Base-by-base conservation (phyloP, 345 rosid genomes). In the Barbarea vulgaris region DNA sequence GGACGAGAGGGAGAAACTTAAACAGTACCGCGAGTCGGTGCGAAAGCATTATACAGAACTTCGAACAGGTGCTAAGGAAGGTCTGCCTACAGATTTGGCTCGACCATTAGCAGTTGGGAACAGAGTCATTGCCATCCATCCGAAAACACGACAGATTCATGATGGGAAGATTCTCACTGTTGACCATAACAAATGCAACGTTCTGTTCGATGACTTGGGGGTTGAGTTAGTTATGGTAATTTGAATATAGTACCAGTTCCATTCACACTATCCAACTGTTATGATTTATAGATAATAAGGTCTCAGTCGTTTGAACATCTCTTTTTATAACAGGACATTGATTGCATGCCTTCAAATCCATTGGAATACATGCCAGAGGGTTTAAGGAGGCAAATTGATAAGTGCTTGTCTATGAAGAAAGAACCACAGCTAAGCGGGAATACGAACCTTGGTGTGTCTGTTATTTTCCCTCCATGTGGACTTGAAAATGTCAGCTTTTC, bases 261-360 rank as follows among this genome's bases (percentile, higher is more conserved):
- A 57, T 50, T 39, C 30, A 28, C 62, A 77, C 52, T 15, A 15
- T 55, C 7, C 69, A 67, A 21, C 53, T 59, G 15, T 37, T 25
- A 17, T 75, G 55, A 61, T 31, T 76, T 68, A n/a, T 60, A 27
- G 64, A 41, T 52, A 51, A 52, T 50, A 69, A 69, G 47, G 58
- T 60, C 65, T 27, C 39, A 61, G 68, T 69, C 6, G 3, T 63
- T 54, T 63, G 59, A 66, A 3, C 33, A 3, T 55, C 39, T 14
- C 62, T 33, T 52, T 60, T 64, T 69, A 36, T 75, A 31, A 74
- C 88, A 93, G 99, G 99, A 96, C 84, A 79, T 91, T 79, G 97
- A 96, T 77, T 93, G 97, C 84, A 96, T 96, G 99, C 99, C 99
- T 77, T 74, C 73, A 73, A 86, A 93, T 84, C 88, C 91, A 4